Evolutionary conservation across 352 stramenopile genomes (phyloP), one percentile per base, ranked within the genome.

Genomic region (Pythium utonaiense): DNA sequence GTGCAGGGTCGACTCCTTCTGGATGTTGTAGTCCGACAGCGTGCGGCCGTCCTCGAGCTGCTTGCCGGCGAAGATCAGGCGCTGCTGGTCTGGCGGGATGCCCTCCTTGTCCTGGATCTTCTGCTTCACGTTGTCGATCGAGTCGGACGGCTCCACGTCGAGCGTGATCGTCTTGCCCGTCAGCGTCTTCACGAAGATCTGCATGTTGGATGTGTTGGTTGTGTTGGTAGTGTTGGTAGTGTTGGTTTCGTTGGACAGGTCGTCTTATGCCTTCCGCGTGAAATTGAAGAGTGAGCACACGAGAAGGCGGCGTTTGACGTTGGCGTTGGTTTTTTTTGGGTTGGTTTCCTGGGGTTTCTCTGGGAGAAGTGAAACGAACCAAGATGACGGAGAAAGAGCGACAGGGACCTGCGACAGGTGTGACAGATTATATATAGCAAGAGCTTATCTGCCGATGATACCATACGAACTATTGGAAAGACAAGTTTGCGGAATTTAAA

Each of bases 111-210:
- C 88, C 58, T 95, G 73, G 76, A 98, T 98, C 70, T 97, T 98
- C 17, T 84, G 82, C 88, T 99, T 99, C 62, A 99, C 97, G 82
- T 99, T 98, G 82, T 98, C 96, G 54, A 98, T 97, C 22, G 83
- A 93, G 78, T 98, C 89, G 24, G 82, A 87, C 47, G 93, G 84
- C 70, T 97, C 91, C 10, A 97, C 83, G 70, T 97, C 89, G 38
- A 97, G 80, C 24, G 81, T 93, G 52, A 97, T 89, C 3, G 88
- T 97, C 73, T 96, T 97, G 27, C 86, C 89, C 8, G 82, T 95
- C 40, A 97, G 69, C 45, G 92, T 98, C 76, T 97, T 98, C n/a
- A 97, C 89, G 64, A n/a, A n/a, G n/a, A n/a, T n/a, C n/a, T 89
- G 78, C 78, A 96, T 96, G 25, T 41, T 53, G 21, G 31, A 36